Evolutionary conservation across 1,284 basidiomycete genomes (phyloP).

Genomic region (Naganishia sp.): DNA sequence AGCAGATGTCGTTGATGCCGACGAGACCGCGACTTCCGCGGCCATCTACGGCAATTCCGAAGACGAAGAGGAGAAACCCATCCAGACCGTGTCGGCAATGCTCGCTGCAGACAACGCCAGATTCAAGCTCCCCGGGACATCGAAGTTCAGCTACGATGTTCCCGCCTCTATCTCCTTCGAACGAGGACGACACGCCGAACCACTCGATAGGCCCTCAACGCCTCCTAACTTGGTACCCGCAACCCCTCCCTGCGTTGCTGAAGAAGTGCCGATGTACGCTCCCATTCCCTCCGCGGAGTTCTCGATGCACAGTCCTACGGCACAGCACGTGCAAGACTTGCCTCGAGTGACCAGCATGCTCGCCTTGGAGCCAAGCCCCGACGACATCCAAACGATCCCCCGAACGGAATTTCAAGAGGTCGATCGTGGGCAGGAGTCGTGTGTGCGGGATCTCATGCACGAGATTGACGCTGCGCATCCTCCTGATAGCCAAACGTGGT

Average conservation of each 20-base stretch:
- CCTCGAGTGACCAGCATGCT: background rate
- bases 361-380: background rate
- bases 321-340: background rate
- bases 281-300: background rate
- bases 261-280: slow-evolving; percentile 1
- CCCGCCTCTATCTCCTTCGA: too few relatives aligned
- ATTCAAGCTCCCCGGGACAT: too few relatives aligned
- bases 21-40: background rate
- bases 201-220: background rate
- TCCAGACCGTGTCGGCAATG: background rate
- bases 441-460: background rate
- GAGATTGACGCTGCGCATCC: background rate
- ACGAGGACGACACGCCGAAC: background rate
- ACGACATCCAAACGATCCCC: background rate
- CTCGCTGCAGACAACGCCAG: too few relatives aligned
- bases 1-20: background rate
- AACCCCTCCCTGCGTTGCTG: background rate
- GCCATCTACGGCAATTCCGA: background rate
- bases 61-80: slow-evolving; percentile 1
- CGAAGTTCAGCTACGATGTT: too few relatives aligned
- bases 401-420: background rate
- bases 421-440: background rate
- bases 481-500: background rate
- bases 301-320: background rate
- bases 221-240: background rate